Percentiles rank a stretch among this genome's conserved stretches.
phyloP scores from a whole-genome alignment of 345 rosid genomes.

The Gossypium mustelinum region DNA sequence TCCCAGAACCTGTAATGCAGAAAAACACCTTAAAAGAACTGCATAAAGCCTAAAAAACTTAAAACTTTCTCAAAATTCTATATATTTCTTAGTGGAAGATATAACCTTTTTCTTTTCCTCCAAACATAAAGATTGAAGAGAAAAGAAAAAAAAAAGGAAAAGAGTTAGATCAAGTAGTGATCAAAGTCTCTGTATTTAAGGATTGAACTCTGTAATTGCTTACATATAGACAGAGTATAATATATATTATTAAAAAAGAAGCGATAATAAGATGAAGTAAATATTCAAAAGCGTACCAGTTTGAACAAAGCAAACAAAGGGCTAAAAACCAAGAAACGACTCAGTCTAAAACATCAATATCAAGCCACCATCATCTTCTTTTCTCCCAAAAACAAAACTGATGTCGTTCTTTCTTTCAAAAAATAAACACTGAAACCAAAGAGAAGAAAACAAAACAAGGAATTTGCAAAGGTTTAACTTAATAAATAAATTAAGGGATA shows the following conservation, averaged over 20 bases:
- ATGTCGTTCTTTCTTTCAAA: neutral
- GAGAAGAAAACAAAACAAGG: neutral
- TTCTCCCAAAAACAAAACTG: neutral
- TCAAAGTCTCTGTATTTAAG: neutral
- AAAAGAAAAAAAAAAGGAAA: neutral
- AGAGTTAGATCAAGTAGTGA: neutral
- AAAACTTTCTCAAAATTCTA: neutral
- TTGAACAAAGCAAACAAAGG: slow-evolving; percentile 16
- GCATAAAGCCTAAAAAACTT: neutral
- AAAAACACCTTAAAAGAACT: neutral
- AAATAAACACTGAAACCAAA: neutral
- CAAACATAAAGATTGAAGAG: neutral
- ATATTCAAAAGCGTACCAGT: slow-evolving; percentile 14
- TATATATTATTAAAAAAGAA: neutral
- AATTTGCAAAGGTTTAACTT: neutral
- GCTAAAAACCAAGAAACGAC: slow-evolving; percentile 22
- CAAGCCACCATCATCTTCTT: slow-evolving; percentile 19
- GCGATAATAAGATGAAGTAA: neutral
- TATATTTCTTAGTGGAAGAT: neutral
- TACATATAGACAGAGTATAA: neutral
- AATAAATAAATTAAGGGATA: neutral
- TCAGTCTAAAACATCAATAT: slow-evolving; percentile 19
- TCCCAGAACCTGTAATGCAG: slow-evolving; percentile 23
- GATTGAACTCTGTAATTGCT: neutral
- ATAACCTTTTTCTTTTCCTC: neutral